These are phyloP conservation scores for Pseudozyma pruni DNA, from an alignment of 1,284 basidiomycete genomes.

Conservation along the genomic window DNA sequence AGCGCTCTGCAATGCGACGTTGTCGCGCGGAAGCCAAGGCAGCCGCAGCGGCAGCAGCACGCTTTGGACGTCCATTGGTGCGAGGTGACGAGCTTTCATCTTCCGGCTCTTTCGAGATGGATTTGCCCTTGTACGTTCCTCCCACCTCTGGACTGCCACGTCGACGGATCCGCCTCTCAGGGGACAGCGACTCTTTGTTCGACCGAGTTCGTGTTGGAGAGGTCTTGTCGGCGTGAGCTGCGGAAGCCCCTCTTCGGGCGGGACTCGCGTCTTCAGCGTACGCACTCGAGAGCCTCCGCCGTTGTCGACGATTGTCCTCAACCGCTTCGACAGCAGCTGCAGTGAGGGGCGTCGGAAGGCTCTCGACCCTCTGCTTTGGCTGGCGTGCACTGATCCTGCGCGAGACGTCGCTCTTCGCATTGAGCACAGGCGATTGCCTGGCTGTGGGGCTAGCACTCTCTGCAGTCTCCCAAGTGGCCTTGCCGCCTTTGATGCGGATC, in stretches of 20 bases:
- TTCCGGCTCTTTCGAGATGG: not conserved
- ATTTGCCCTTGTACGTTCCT: conserved; percentile 21
- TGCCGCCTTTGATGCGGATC: conserved; percentile 37
- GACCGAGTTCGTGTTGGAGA: not conserved
- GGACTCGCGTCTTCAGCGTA: conserved; percentile 7
- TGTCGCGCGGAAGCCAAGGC: conserved; percentile 24
- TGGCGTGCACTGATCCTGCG: conserved; percentile 27
- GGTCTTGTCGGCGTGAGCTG: conserved; percentile 1
- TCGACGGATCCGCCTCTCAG: conserved; percentile 8
- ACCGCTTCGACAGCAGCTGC: conserved; percentile 26
- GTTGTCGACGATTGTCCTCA: conserved; percentile 17
- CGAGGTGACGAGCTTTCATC: not conserved
- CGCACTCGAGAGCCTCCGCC: conserved; percentile 15
- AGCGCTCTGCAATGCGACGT: conserved; percentile 22
- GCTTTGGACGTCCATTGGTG: conserved; percentile 23
- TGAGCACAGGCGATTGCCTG: conserved; percentile 1
- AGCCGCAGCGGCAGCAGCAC: conserved; percentile 25
- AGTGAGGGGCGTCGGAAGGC: conserved; percentile 24
- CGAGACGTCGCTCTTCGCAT: conserved; percentile 1
- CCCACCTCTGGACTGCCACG: conserved; percentile 20
- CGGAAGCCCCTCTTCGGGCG: not conserved
- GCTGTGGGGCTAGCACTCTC: conserved; percentile 22
- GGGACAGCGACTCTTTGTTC: not conserved
- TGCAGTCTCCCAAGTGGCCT: conserved; percentile 27
- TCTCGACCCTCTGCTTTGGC: conserved; percentile 38